Evolutionary conservation across 345 rosid genomes (phyloP).

Genomic region (Populus ilicifolia): DNA sequence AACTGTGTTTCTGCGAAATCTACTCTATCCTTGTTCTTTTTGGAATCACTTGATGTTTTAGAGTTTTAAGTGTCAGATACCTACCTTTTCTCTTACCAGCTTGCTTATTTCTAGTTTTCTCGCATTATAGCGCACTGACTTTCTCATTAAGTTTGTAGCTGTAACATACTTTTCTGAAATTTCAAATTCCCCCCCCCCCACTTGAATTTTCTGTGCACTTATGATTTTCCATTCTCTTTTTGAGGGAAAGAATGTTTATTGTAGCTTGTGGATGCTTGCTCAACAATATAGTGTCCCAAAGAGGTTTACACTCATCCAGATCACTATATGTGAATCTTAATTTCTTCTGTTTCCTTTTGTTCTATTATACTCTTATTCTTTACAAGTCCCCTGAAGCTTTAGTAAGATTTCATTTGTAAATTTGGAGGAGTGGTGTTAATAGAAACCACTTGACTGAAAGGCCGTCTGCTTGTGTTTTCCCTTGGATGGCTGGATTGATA

Average conservation of each 20-base stretch:
- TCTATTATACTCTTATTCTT: no score
- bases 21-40: background rate
- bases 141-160: background rate
- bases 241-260: background rate
- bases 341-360: background rate
- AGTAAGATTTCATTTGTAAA: background rate
- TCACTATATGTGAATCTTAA: background rate
- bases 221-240: background rate
- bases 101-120: constrained; percentile 1
- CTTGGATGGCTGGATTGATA: background rate
- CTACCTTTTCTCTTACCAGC: background rate
- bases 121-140: background rate
- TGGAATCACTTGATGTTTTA: background rate
- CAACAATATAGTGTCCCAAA: background rate
- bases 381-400: background rate
- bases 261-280: background rate
- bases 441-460: background rate
- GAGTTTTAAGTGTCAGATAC: background rate
- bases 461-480: background rate
- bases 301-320: background rate
- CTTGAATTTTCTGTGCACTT: background rate
- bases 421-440: no score
- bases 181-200: background rate
- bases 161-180: background rate
- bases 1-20: background rate